Evolutionary conservation across 805 yeast genomes (phyloP).

Genomic region (Saturnispora kantuleensis): DNA sequence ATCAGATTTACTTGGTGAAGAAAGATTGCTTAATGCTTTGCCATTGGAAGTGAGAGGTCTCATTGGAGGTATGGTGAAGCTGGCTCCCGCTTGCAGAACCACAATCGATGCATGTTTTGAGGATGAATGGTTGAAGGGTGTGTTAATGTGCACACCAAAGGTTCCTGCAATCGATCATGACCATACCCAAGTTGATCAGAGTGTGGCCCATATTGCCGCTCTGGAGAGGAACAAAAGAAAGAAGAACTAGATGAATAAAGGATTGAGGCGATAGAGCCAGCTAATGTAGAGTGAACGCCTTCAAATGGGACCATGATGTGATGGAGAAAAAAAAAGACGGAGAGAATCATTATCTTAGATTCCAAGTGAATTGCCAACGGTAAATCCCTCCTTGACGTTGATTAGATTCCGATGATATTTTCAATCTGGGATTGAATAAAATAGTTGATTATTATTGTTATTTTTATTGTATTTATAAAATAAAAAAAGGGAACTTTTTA

Average conservation of each 20-base stretch:
- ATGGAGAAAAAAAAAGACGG: too few relatives aligned
- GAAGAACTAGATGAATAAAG: background rate
- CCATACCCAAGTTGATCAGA: conserved; percentile 85
- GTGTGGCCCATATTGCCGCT: conserved; percentile 92
- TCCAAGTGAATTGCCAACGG: too few relatives aligned
- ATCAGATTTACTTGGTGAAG: conserved; percentile 60
- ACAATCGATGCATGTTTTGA: conserved; percentile 69
- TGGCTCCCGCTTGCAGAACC: conserved; percentile 80
- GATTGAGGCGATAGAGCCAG: background rate
- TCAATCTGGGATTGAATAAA: too few relatives aligned
- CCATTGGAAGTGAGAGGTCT: conserved; percentile 61
- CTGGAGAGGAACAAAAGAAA: conserved; percentile 68
- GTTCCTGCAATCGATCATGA: conserved; percentile 51
- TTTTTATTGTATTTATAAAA: too few relatives aligned
- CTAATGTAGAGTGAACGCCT: background rate
- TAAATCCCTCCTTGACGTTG: too few relatives aligned
- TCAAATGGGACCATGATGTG: background rate
- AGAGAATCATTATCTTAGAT: too few relatives aligned
- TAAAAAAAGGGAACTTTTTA: too few relatives aligned
- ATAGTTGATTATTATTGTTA: too few relatives aligned
- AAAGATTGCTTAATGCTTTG: conserved; percentile 56
- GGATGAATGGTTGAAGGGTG: conserved; percentile 57
- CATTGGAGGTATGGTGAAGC: conserved; percentile 66
- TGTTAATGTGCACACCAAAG: conserved; percentile 56
- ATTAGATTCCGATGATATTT: too few relatives aligned